A percentile compares a stretch with the other conserved stretches of the same genome.
phyloP scores from a whole-genome alignment of 2,329 filamentous ascomycete species.

The Diaporthe sp. region DNA sequence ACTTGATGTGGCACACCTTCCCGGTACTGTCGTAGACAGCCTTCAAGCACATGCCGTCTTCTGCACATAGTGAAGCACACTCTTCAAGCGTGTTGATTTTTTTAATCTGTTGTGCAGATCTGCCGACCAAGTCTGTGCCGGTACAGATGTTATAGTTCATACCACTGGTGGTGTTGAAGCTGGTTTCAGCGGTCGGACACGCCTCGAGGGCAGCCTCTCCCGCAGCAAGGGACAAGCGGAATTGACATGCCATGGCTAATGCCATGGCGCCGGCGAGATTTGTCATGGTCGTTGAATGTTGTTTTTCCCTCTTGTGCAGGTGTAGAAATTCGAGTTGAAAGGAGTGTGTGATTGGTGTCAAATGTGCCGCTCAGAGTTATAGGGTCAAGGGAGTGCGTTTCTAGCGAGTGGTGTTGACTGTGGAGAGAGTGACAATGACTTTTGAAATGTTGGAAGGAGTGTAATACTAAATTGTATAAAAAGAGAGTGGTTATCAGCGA shows the following conservation, averaged over 20 bases:
- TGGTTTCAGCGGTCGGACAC: background rate
- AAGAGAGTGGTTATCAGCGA: background rate
- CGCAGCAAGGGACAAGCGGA: background rate
- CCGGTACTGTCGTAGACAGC: conserved; percentile 23
- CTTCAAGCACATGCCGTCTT: conserved; percentile 8
- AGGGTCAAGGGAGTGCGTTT: no score
- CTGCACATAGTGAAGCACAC: conserved; percentile 31
- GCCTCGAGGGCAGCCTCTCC: background rate
- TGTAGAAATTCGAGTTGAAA: background rate
- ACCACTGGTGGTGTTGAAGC: background rate
- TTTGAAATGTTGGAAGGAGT: background rate
- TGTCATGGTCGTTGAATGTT: background rate
- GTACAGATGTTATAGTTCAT: conserved; percentile 7
- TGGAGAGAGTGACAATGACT: no score
- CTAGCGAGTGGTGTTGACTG: background rate
- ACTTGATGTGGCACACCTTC: conserved; percentile 24
- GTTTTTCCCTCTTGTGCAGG: background rate
- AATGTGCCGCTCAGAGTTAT: fast-evolving
- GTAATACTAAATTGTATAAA: background rate
- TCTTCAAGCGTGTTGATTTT: background rate
- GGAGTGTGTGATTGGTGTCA: background rate
- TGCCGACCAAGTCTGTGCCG: background rate
- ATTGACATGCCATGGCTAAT: background rate
- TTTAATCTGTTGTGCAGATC: background rate
- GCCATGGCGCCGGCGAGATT: background rate